A percentile compares a stretch with the other conserved stretches of the same genome.
phyloP scores from a whole-genome alignment of 2,329 filamentous ascomycete genomes.

The Capronia epimyces region DNA sequence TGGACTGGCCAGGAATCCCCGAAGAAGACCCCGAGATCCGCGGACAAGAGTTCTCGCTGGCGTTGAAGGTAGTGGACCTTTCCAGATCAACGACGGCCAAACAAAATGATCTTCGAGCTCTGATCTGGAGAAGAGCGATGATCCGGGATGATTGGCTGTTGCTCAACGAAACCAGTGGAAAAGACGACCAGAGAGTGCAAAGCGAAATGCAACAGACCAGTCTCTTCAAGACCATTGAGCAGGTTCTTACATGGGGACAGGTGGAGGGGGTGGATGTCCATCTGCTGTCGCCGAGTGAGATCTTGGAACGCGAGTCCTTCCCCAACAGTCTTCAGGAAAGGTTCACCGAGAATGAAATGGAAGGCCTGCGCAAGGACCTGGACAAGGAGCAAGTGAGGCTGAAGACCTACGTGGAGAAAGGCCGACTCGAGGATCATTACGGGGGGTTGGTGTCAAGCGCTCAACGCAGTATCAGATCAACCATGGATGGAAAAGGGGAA shows the following conservation, averaged over 20 bases:
- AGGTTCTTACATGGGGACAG: slow-evolving; percentile 13
- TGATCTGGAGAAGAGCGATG: slow-evolving; percentile 86
- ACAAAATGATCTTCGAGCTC: slow-evolving; percentile 47
- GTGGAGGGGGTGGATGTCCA: slow-evolving; percentile 9
- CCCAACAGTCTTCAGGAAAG: slow-evolving; percentile 17
- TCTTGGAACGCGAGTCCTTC: slow-evolving; percentile 18
- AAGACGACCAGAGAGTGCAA: slow-evolving; percentile 52
- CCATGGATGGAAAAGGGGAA: slow-evolving; percentile 20
- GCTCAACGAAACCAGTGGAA: slow-evolving; percentile 70
- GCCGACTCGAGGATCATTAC: slow-evolving; percentile 27
- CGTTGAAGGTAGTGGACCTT: slow-evolving; percentile 57
- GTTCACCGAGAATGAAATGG: slow-evolving; percentile 18
- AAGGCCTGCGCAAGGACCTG: slow-evolving; percentile 22
- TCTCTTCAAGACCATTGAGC: slow-evolving; percentile 21
- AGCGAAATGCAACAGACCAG: slow-evolving; percentile 20
- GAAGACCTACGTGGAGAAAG: slow-evolving; percentile 33
- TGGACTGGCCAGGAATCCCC: slow-evolving; percentile 37
- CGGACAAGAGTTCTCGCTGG: slow-evolving; percentile 65
- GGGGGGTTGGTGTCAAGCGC: slow-evolving; percentile 25
- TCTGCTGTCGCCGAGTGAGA: slow-evolving; percentile 18
- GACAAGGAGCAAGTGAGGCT: slow-evolving; percentile 36
- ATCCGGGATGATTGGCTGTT: slow-evolving; percentile 77
- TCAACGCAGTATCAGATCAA: slow-evolving; percentile 14
- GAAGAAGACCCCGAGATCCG: slow-evolving; percentile 45
- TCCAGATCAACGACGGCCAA: slow-evolving; percentile 30